Evolutionary conservation across 2,329 filamentous ascomycete genomes (phyloP).

Genomic region (Aureobasidium sp.): DNA sequence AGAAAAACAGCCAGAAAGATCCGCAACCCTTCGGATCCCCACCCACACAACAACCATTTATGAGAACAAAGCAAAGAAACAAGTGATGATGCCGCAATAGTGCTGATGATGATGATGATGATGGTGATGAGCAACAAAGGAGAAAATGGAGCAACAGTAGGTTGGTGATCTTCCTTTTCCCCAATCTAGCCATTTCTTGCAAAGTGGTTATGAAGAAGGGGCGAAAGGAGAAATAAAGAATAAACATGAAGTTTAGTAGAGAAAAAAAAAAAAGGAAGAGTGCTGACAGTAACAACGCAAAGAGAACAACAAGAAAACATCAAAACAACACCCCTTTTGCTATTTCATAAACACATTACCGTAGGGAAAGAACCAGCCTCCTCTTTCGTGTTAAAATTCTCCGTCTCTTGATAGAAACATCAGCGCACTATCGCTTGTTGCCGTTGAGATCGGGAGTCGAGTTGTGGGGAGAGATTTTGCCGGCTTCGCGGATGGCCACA

Average conservation of each 20-base stretch:
- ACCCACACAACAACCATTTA: constrained; percentile 4
- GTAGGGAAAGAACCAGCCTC: neutral
- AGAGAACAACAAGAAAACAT: constrained; percentile 2
- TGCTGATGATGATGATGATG: neutral
- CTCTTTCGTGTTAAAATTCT: neutral
- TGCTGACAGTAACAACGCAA: neutral
- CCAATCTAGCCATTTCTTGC: neutral
- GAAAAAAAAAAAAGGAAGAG: neutral
- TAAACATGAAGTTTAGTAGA: neutral
- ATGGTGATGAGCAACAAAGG: neutral
- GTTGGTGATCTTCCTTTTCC: neutral
- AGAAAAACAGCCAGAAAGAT: neutral
- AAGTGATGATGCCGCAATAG: neutral
- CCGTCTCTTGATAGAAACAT: neutral
- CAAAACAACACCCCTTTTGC: neutral
- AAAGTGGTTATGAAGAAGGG: neutral
- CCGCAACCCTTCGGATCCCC: neutral
- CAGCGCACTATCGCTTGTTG: constrained; percentile 7
- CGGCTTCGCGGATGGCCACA: constrained; percentile 27
- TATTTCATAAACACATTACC: constrained; percentile 10
- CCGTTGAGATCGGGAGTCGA: neutral
- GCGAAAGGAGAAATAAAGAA: neutral
- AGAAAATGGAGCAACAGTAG: neutral
- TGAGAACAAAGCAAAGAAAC: neutral
- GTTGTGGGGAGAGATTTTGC: constrained; percentile 21